Evolutionary conservation across 345 rosid genomes (phyloP).

Genomic region (Conringia planisiliqua): DNA sequence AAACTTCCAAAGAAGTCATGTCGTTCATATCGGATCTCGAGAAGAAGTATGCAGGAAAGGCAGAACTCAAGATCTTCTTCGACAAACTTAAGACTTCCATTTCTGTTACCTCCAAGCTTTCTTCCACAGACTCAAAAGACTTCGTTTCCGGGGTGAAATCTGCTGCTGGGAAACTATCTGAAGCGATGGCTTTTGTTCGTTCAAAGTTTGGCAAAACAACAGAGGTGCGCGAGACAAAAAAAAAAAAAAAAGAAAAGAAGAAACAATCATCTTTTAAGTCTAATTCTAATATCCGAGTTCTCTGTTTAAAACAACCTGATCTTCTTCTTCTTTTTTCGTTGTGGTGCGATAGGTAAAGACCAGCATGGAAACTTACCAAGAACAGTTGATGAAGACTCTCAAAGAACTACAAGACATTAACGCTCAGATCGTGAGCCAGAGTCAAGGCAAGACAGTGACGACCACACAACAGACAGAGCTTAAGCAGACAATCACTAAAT

Average conservation of each 20-base stretch:
- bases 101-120: conserved; percentile 1
- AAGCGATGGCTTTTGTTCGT: conserved; percentile 1
- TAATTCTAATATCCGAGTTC: neutral
- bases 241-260: too few relatives aligned
- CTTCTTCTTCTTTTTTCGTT: neutral
- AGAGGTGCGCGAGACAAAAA: conserved; percentile 4
- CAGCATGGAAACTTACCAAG: neutral
- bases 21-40: conserved; percentile 17
- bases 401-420: conserved; percentile 18
- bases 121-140: neutral
- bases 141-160: neutral
- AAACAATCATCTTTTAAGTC: neutral
- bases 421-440: neutral
- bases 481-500: conserved; percentile 26
- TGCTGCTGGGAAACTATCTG: neutral
- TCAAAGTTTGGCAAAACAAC: neutral
- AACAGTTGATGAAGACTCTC: neutral
- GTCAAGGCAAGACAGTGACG: neutral
- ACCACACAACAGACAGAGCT: conserved; percentile 25
- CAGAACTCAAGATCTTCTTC: conserved; percentile 27
- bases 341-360: neutral
- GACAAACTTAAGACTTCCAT: conserved; percentile 22
- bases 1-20: conserved; percentile 21
- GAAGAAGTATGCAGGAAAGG: conserved; percentile 18
- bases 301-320: neutral